Evolutionary conservation across 495 filamentous ascomycete genomes (phyloP), one percentile per base, ranked within the genome.

Genomic region (Podospora fimiseda): DNA sequence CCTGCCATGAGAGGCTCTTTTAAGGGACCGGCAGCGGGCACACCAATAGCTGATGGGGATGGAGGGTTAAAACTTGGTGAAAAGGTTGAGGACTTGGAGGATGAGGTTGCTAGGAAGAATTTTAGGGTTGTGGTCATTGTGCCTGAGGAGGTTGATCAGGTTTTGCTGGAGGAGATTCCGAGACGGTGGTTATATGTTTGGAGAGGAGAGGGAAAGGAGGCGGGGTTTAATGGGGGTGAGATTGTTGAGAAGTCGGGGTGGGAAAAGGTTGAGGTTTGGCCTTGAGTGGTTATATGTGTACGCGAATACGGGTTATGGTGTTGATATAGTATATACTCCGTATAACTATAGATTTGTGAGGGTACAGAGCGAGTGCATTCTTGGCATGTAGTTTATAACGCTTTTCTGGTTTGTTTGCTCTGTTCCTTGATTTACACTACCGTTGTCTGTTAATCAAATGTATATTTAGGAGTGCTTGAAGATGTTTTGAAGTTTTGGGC

Each of bases 101-200:
- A 91, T 60, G 60, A 66, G 45, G 70, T 85, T 45, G 89, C 90
- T 9, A 74, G 90, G 52, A 69, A 59, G 54, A 91, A 97, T 62
- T 96, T 96, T 65, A 73, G 93, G 15, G 86, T 96, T 2, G 83
- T 92, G 18, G 81, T 95, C 9, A 85, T 97, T 53, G 77, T 78
- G 49, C 91, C 92, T 1, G 78, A 87, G 23, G 82, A 87, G 63
- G 81, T 96, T 0, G 93, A 98, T 62, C 75, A 80, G 57, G 57
- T 85, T 19, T 88, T 96, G 63, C 60, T 96, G 50, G 78, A 82
- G 21, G 76, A 77, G 41, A 79, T 76, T 62, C 73, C 78, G 9
- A 68, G 79, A 48, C 72, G 92, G 60, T 88, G 85, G 81, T 66
- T 74, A 57, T 90, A 87, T 70, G 81, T 75, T 18, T 83, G 69